Percentiles rank a stretch among this genome's conserved stretches.
Conservation (phyloP, 2,329 filamentous ascomycete genomes). For the Fusarium liriodendri region DNA sequence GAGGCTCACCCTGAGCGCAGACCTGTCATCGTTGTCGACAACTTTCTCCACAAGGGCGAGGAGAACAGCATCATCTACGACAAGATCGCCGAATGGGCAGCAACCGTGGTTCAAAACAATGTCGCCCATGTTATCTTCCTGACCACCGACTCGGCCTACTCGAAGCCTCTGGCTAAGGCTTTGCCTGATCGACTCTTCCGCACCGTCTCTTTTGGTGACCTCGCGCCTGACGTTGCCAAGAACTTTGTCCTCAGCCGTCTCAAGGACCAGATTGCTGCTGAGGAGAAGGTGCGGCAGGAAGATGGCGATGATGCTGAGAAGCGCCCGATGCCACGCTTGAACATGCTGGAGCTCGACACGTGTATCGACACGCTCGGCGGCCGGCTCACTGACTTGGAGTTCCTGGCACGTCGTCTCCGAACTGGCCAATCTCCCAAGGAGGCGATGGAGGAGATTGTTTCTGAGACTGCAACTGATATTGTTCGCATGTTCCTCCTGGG, state of each 20-base stretch:
- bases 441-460: conserved; percentile 89
- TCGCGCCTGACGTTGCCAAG: conserved; percentile 86
- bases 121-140: conserved; percentile 95
- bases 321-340: conserved; percentile 39
- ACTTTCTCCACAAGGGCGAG: conserved; percentile 85
- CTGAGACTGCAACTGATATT: conserved; percentile 89
- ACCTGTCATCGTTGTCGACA: conserved; percentile 89
- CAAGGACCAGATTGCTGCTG: conserved; percentile 56
- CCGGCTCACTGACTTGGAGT: conserved; percentile 94
- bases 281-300: conserved; percentile 37
- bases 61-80: conserved; percentile 76
- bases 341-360: conserved; percentile 79
- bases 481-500: conserved; percentile 91
- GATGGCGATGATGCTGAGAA: conserved; percentile 43
- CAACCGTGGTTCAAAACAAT: conserved; percentile 84
- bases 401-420: conserved; percentile 89
- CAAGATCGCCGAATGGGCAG: conserved; percentile 90
- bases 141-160: conserved; percentile 88
- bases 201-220: conserved; percentile 86
- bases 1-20: conserved; percentile 88
- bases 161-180: conserved; percentile 86
- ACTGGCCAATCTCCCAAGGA: conserved; percentile 84
- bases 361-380: conserved; percentile 88
- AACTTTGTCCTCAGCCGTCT: conserved; percentile 90
- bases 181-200: conserved; percentile 93